These are phyloP conservation scores for Mallotus repandus DNA, from an alignment of 441 rosid genomes.

Conservation along the genomic window DNA sequence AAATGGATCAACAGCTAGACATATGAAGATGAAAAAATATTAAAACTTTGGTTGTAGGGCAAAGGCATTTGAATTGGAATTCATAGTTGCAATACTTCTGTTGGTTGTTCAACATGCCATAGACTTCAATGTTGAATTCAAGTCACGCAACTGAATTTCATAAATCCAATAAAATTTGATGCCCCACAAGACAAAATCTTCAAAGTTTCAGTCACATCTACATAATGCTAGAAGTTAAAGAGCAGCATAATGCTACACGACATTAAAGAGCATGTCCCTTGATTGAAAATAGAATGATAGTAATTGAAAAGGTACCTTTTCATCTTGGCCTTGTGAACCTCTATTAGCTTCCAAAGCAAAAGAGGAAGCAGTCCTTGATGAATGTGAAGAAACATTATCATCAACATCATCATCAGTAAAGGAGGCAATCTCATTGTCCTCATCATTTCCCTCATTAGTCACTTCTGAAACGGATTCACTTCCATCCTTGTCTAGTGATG, in stretches of 20 bases:
- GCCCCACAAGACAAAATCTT: not conserved
- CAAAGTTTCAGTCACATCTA: not conserved
- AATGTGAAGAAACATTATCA: constrained; percentile 52
- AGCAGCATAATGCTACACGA: not conserved
- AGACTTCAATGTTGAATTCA: not conserved
- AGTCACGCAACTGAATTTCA: not conserved
- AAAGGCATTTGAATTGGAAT: not conserved
- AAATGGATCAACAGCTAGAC: not conserved
- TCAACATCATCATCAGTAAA: constrained; percentile 69
- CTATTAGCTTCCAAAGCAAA: constrained; percentile 38
- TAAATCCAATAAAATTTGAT: constrained; percentile 2
- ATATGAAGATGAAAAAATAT: constrained; percentile 1
- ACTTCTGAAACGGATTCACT: constrained; percentile 58
- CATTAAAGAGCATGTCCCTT: not conserved
- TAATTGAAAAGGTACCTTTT: constrained; percentile 40
- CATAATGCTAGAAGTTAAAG: not conserved
- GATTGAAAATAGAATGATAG: not conserved
- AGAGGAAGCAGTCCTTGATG: constrained; percentile 48
- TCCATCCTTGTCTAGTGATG: constrained; percentile 48
- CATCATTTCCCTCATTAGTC: constrained; percentile 50
- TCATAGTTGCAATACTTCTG: not conserved
- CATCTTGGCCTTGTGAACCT: constrained; percentile 37
- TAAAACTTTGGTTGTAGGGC: not conserved
- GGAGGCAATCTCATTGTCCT: constrained; percentile 58
- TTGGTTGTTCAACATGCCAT: not conserved